Evolutionary conservation across 352 stramenopile species (phyloP), one percentile per base, ranked within the genome.

Genomic region (Pythium oligandrum): DNA sequence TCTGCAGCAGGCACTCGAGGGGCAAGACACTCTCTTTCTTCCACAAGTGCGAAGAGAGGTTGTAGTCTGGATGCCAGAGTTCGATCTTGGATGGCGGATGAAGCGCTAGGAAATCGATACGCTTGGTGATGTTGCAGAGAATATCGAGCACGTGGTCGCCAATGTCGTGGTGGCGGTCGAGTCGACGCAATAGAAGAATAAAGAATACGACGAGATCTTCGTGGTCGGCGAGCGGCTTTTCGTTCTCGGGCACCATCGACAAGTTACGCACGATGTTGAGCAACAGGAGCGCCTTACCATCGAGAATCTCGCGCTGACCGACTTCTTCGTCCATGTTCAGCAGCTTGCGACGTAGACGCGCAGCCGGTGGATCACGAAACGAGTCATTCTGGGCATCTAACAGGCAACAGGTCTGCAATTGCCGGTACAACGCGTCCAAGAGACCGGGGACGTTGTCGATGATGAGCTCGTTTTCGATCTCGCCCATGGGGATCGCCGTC

Each of bases 251-350:
- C n/a, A 90, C 64, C 66, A 90, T 82, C 4, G 77, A 75, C 40
- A 90, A 53, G 39, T 93, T 93, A 36, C 82, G 78, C 35, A 93
- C 10, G n/a, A 93, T 84, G 49, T 93, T 89, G 48, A 93, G 63
- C 49, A 93, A 54, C 35, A 83, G 53, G 33, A 88, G 53, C 0
- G 68, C 73, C 5, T 70, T 66, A 1, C 78, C 79, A 42, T 83
- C 73, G 43, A 86, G 47, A 11, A 88, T 51, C 55, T 86, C 78
- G 5, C 76, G 71, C 50, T 83, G 68, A 0, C 71, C 78, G 2
- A 76, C 54, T 17, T 69, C 60, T 7, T 68, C 51, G 9, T 55
- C 65, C 40, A 73, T 51, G 56, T 88, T 80, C 31, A 88, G 65
- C 57, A 90, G 51, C 6, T 52, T 68, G 3, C 64, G 64, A 3